Base-by-base conservation (phyloP, 805 yeast species). In the Sugiyamaella smithiae region DNA sequence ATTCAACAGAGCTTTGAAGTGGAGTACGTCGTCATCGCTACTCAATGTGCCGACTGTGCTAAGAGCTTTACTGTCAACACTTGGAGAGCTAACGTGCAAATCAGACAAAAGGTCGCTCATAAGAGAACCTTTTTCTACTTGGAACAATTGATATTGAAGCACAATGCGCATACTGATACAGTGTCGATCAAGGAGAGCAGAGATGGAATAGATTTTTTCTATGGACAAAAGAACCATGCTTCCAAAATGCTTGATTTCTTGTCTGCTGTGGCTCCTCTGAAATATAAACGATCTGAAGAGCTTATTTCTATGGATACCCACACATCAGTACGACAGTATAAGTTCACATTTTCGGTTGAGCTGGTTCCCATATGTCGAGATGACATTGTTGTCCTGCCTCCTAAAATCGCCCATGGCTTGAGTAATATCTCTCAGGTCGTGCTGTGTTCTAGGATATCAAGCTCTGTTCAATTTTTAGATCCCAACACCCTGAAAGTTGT, bases 11-110 rank as follows among this genome's bases (percentile, higher is more conserved):
- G 86, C 23, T 88, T 90, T 65, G 96, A 87, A 68, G 96, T 89
- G 16, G 97, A 90, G 64, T 90, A 83, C 62, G 82, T 87, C n/a
- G 97, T 89, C 44, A 75, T 87, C 56, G 96, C 97, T 26, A 87
- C 88, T 86, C 98, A 90, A 72, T 90, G 98, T 76, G 81, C 96
- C 3, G 98, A 90, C 73, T 90, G 98, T 81, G 97, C 97, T 47
- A 88, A 87, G 65, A 84, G 93, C 0, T 90, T 83, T 63, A 90
- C 98, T 19, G 84, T 90, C 19, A 87, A 90, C 66, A 89, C 97
- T 11, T 90, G 98, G 98, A 84, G 91, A 69, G 95, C 97, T 12
- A 78, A 90, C n/a, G 95, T 90, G 25, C 98, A 90, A 70, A 83
- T 90, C 60, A 85, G 98, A 76, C 98, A 90, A 68, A 90, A 90